Conservation (phyloP, 306 rosid species). For the Glycine soja region DNA sequence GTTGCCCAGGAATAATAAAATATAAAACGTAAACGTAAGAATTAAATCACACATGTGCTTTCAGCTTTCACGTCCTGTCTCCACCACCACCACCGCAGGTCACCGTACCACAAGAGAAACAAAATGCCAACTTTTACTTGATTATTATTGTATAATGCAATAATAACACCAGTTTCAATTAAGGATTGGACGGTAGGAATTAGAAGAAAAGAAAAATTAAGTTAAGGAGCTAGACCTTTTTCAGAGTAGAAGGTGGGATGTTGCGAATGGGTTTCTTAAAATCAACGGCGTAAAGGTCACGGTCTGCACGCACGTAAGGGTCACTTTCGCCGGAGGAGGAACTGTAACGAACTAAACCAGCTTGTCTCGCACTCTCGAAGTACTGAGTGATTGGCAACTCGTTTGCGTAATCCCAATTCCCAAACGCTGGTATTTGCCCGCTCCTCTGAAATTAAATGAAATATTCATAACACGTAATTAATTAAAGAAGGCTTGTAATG, state of each 20-base stretch:
- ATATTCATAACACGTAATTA: not conserved
- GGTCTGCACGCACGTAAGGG: conserved; percentile 51
- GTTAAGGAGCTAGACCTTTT: conserved; percentile 55
- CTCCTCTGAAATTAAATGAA: conserved; percentile 60
- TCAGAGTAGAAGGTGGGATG: conserved; percentile 38
- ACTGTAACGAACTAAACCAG: conserved; percentile 82
- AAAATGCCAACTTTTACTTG: no score
- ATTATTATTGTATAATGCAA: no score
- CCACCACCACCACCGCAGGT: conserved; percentile 36
- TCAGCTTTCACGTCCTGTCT: conserved; percentile 32
- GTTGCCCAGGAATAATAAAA: no score
- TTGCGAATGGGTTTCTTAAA: conserved; percentile 50
- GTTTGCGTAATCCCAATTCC: conserved; percentile 88
- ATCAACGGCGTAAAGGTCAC: conserved; percentile 69
- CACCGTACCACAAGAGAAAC: no score
- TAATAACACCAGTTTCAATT: no score
- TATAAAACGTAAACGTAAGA: no score
- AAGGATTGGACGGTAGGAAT: not conserved
- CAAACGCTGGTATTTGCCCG: conserved; percentile 87
- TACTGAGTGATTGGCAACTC: conserved; percentile 92
- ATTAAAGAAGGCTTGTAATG: no score
- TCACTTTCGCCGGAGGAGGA: conserved; percentile 78
- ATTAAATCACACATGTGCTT: not conserved
- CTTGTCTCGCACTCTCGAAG: conserved; percentile 86
- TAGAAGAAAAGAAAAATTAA: not conserved